Conservation (phyloP, 2,329 filamentous ascomycete genomes). For the Diaporthe helianthi region DNA sequence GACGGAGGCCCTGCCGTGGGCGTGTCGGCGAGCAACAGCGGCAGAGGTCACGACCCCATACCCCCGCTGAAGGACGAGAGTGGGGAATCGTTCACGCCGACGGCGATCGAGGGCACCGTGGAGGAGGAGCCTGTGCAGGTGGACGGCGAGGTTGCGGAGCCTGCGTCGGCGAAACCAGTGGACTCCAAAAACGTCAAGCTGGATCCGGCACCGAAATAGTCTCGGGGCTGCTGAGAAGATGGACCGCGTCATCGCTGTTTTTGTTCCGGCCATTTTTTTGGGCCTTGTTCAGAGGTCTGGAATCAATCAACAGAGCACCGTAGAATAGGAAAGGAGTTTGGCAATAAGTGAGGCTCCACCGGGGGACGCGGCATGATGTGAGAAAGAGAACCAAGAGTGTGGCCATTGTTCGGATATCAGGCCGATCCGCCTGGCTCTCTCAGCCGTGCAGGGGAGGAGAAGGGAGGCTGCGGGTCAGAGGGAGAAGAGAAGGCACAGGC, state of each 20-base stretch:
- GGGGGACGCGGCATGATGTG: conserved; percentile 1
- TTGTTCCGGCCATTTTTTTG: neutral
- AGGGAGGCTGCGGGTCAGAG: neutral
- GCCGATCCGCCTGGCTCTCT: neutral
- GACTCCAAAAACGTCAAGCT: conserved; percentile 38
- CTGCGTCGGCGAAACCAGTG: conserved; percentile 13
- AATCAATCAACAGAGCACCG: neutral
- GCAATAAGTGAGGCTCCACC: conserved; percentile 7
- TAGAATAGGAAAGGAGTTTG: neutral
- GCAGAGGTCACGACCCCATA: conserved; percentile 59
- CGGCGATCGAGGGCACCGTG: conserved; percentile 57
- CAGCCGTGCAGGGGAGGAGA: neutral
- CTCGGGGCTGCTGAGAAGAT: neutral
- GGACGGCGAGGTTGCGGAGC: conserved; percentile 40
- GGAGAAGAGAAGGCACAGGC: neutral
- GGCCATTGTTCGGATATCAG: conserved; percentile 4
- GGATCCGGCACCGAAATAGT: conserved; percentile 12
- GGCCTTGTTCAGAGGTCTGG: conserved; percentile 30
- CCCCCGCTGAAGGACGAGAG: conserved; percentile 43
- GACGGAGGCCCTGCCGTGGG: conserved; percentile 61
- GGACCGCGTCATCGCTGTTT: conserved; percentile 16
- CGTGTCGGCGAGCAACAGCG: conserved; percentile 68
- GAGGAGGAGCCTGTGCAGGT: conserved; percentile 56
- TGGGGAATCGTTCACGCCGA: conserved; percentile 56
- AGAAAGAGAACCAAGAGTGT: neutral